Conservation (phyloP, 768 basidiomycete species). For the Postia placenta region DNA sequence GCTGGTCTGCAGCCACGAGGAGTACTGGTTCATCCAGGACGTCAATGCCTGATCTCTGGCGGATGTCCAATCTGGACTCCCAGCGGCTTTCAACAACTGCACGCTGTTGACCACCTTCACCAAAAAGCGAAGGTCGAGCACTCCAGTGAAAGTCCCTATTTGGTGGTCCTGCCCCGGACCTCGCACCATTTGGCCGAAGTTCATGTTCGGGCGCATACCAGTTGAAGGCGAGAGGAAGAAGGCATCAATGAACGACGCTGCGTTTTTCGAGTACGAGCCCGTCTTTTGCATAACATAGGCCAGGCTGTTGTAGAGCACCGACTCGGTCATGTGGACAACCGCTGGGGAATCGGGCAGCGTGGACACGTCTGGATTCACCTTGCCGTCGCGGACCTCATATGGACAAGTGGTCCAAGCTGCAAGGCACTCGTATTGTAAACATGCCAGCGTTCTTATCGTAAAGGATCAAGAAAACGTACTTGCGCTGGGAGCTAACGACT, state of each 20-base stretch:
- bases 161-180: conserved; percentile 39
- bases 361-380: conserved; percentile 50
- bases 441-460: neutral
- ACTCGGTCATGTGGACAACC: conserved; percentile 36
- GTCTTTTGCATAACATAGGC: conserved; percentile 32
- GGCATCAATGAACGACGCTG: conserved; percentile 31
- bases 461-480: conserved; percentile 31
- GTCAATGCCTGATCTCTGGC: conserved; percentile 33
- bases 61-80: conserved; percentile 37
- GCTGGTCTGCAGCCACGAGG: conserved; percentile 39
- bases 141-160: conserved; percentile 45
- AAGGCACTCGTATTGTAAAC: neutral
- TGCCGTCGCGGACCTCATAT: conserved; percentile 45
- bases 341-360: conserved; percentile 30
- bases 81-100: conserved; percentile 30
- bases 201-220: conserved; percentile 47
- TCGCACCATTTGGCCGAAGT: conserved; percentile 49
- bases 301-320: conserved; percentile 39
- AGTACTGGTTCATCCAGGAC: conserved; percentile 38
- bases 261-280: conserved; percentile 30
- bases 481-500: conserved; percentile 40
- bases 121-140: conserved; percentile 46
- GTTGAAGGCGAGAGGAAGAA: conserved; percentile 42
- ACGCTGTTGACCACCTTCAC: conserved; percentile 45
- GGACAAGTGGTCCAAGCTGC: conserved; percentile 38